phyloP scores from a whole-genome alignment of 2,329 filamentous ascomycete species.

The Fusarium keratoplasticum region DNA sequence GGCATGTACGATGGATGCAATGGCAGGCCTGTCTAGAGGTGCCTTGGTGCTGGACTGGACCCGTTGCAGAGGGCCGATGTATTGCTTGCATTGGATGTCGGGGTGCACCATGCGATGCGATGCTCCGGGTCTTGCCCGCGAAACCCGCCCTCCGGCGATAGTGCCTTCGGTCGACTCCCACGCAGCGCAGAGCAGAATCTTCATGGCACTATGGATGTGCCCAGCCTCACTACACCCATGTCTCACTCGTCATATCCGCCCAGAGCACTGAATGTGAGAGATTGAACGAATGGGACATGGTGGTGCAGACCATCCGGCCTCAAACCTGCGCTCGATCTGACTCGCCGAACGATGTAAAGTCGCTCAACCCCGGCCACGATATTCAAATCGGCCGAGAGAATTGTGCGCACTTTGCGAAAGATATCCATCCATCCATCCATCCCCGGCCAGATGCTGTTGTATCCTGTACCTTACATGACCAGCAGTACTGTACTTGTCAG shows the following conservation, averaged over 20 bases:
- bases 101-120: constrained; percentile 22
- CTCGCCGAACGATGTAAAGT: constrained; percentile 35
- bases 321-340: constrained; percentile 45
- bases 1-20: constrained; percentile 10
- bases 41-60: constrained; percentile 7
- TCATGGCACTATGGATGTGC: constrained; percentile 2
- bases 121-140: constrained; percentile 14
- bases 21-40: constrained; percentile 14
- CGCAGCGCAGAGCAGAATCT: background rate
- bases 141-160: background rate
- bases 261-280: constrained; percentile 1
- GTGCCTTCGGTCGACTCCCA: background rate
- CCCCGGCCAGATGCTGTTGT: background rate
- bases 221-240: constrained; percentile 6
- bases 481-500: constrained; percentile 3
- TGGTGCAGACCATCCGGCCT: constrained; percentile 29
- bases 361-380: constrained; percentile 27
- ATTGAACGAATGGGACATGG: constrained; percentile 11
- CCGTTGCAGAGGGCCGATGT: constrained; percentile 8
- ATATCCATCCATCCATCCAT: constrained; percentile 6
- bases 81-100: constrained; percentile 39
- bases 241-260: constrained; percentile 6
- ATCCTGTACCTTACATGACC: constrained; percentile 25
- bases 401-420: constrained; percentile 22
- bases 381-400: constrained; percentile 40